Percentiles rank a stretch among this genome's conserved stretches.
Evolutionary conservation across 768 basidiomycete species (phyloP).

Genomic region (Cystofilobasidium macerans): DNA sequence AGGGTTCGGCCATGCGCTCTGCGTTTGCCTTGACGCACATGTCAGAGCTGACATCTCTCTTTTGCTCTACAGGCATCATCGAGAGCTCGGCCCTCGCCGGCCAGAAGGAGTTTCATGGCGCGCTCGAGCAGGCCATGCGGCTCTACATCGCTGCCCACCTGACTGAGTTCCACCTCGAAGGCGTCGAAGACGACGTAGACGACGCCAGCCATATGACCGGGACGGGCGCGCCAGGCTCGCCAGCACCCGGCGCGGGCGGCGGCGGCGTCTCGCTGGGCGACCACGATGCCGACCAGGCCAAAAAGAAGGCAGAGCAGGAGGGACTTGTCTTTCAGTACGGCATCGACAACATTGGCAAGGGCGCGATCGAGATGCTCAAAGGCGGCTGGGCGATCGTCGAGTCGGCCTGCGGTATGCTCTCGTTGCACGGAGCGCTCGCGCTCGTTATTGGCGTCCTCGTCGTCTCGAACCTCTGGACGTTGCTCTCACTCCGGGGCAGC

Average conservation of each 20-base stretch:
- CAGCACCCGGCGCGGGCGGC: constrained; percentile 44
- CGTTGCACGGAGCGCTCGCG: constrained; percentile 52
- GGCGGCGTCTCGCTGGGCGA: constrained; percentile 51
- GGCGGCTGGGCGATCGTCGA: constrained; percentile 21
- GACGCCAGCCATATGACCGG: constrained; percentile 31
- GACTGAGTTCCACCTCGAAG: constrained; percentile 77
- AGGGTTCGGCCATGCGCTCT: constrained; percentile 47
- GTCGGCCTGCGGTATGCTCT: constrained; percentile 25
- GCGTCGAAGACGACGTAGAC: constrained; percentile 54
- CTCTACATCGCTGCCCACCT: constrained; percentile 79
- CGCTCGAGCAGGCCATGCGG: constrained; percentile 74
- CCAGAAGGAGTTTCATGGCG: constrained; percentile 72
- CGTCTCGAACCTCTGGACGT: constrained; percentile 69
- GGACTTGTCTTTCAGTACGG: constrained; percentile 27
- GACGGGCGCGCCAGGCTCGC: constrained; percentile 26
- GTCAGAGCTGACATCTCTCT: no score
- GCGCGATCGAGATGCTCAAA: constrained; percentile 8
- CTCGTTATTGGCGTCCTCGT: constrained; percentile 62
- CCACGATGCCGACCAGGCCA: neutral
- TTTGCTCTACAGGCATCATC: constrained; percentile 60
- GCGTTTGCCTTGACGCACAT: neutral
- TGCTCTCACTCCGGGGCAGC: constrained; percentile 30
- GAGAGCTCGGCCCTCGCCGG: constrained; percentile 84
- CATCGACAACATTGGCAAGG: constrained; percentile 20
- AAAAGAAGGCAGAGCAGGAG: constrained; percentile 14